Base-by-base conservation (phyloP, 2,329 filamentous ascomycete genomes). In the Colletotrichum echinochloae region DNA sequence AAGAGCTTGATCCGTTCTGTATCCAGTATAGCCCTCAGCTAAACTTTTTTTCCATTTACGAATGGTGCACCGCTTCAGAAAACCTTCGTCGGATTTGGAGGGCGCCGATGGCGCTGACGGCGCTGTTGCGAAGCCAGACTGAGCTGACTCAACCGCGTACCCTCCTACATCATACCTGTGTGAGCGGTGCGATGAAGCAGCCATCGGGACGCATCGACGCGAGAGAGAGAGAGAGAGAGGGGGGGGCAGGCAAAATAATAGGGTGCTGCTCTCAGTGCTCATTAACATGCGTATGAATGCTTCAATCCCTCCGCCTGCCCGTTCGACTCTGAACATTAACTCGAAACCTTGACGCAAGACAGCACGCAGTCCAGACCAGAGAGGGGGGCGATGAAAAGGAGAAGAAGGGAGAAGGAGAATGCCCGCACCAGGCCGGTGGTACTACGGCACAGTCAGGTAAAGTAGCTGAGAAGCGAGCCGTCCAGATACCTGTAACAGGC, bases 321-420 rank as follows among this genome's bases (percentile, higher is more conserved):
- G n/a, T 23, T 35, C 28, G 23, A 60, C 57, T 37, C 37, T 37
- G 23, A 30, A 30, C 44, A 30, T 28, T 33, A 20, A 30, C 20
- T 16, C 41, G 44, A 37, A 26, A 49, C 44, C 46, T 23, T 26
- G 6, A 16, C 28, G 60, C 23, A 41, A 52, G 60, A 51, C n/a
- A 52, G 33, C 20, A 56, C 26, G 26, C 23, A 49, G 28, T 64
- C 55, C 30, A 26, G 48, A 56, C 66, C n/a, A n/a, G n/a, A n/a
- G n/a, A 55, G 37, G 60, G 37, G 60, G 66, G 60, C 20, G 20
- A 41, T 18, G 37, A 46, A 16, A 14, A 14, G 20, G 39, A n/a
- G 18, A 33, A 33, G 39, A 39, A n/a, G n/a, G 14, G 41, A 39
- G 37, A 16, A 39, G 46, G 35, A 48, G 55, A 33, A 44, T 26